Percentiles rank a stretch among this genome's conserved stretches.
These are phyloP conservation scores for Xylariaceae sp. DNA, from an alignment of 2,329 filamentous ascomycete species.

Conservation along the genomic window DNA sequence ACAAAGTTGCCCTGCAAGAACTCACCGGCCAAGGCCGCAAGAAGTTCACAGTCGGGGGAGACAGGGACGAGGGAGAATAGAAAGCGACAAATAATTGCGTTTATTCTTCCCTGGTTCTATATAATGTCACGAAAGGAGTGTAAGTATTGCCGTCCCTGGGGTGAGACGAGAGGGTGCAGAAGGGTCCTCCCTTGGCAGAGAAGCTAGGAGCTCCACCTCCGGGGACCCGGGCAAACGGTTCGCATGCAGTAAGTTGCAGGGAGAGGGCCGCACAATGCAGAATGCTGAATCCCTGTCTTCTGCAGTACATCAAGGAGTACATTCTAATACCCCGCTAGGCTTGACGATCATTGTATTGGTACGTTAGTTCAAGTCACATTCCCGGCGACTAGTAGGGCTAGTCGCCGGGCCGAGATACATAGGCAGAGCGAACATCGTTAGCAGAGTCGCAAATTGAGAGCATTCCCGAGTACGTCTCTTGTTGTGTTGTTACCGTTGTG, in stretches of 20 bases:
- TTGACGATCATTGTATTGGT: slow-evolving; percentile 27
- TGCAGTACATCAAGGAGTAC: slow-evolving; percentile 24
- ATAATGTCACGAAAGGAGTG: slow-evolving; percentile 26
- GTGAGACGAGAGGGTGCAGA: slow-evolving; percentile 15
- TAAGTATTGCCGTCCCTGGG: slow-evolving; percentile 26
- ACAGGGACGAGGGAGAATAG: slow-evolving; percentile 52
- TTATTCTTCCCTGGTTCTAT: slow-evolving; percentile 26
- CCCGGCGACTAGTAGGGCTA: slow-evolving; percentile 18
- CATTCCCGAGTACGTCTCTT: slow-evolving; percentile 31
- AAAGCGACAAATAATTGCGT: slow-evolving; percentile 27
- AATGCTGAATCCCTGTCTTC: slow-evolving; percentile 16
- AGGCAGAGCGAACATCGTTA: slow-evolving; percentile 13
- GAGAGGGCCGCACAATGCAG: slow-evolving; percentile 14
- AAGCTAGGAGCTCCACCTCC: slow-evolving; percentile 9
- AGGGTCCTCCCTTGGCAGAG: slow-evolving; percentile 24
- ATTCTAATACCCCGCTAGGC: slow-evolving; percentile 25
- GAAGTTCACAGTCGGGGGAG: slow-evolving; percentile 80
- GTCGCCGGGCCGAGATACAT: slow-evolving; percentile 18
- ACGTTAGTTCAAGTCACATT: slow-evolving; percentile 33
- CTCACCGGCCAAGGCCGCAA: slow-evolving; percentile 77
- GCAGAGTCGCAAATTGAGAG: slow-evolving; percentile 28
- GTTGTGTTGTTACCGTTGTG: slow-evolving; percentile 25
- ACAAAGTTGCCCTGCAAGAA: slow-evolving; percentile 85
- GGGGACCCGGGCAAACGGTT: slow-evolving; percentile 22
- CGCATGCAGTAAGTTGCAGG: slow-evolving; percentile 17